Base-by-base conservation (phyloP, 768 basidiomycete species). In the Wakefieldia striispora region DNA sequence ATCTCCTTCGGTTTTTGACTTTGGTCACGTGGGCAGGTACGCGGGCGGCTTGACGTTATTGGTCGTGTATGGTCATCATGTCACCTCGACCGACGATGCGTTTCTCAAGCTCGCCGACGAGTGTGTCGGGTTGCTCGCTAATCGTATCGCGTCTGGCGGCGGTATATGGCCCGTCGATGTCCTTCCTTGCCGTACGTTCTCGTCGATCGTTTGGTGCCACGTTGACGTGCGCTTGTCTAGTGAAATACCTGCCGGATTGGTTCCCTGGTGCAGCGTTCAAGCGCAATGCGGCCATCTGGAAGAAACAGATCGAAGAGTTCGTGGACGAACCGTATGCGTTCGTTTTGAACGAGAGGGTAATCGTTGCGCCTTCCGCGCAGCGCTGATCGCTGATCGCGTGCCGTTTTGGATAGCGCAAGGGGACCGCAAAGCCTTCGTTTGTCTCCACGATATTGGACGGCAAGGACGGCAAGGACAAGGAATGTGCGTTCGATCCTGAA, bases 181-280 rank as follows among this genome's bases (percentile, higher is more conserved):
- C 37, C 63, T 78, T 50, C 70, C 70, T 35, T 56, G 45, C 19
- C 27, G 71, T 74, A 45, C 45, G 70, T 66, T 16, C 4, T 42
- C 8, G 3, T 27, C 11, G 6, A 4, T 29, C 3, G 12, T 21
- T 14, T 6, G 12, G n/a, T 3, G 29, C 29, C 11, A 11, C 29
- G 13, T 12, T 29, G 29, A 29, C 29, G 4, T 29, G 4, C 29
- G 29, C 12, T 12, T 29, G 8, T 34, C 9, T 57, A 65, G 73
- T 89, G 56, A 76, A 74, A 58, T 62, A 79, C 55, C 60, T 88
- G 23, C 88, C 88, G 0, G 59, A 62, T 38, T 88, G 84, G 83
- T 69, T 80, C 40, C 88, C 88, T 19, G 86, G 86, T 11, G 75
- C 81, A 5, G 76, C 76, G 2, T 91, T 89, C 70, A 79, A 80